These are phyloP conservation scores for Schizosaccharomyces pombe DNA, from an alignment of 805 yeast species.

Conservation along the genomic window DNA sequence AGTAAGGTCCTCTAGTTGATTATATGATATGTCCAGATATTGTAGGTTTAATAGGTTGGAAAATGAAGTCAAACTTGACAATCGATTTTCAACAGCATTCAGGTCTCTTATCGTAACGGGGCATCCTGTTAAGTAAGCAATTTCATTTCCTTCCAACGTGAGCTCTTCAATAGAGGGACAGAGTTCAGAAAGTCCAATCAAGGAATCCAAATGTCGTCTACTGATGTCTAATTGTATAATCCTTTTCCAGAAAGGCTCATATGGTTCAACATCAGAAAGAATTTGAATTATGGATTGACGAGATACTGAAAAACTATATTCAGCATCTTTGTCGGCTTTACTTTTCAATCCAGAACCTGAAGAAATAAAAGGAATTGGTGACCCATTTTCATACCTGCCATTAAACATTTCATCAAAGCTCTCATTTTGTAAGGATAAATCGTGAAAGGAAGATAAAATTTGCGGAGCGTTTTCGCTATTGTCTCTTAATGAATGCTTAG, in stretches of 20 bases:
- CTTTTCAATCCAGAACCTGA: conserved; percentile 18
- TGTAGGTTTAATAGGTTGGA: conserved; percentile 22
- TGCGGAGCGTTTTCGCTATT: not conserved
- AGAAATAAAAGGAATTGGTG: not conserved
- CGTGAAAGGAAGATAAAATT: not conserved
- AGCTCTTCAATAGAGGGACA: conserved; percentile 21
- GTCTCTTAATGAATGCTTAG: not conserved
- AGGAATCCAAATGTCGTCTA: conserved; percentile 18
- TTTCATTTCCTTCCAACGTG: conserved; percentile 20
- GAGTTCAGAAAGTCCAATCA: conserved; percentile 20
- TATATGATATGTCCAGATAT: conserved; percentile 19
- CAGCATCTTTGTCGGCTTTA: conserved; percentile 19
- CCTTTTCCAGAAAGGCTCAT: conserved; percentile 21
- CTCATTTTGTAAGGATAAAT: not conserved
- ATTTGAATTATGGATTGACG: conserved; percentile 21
- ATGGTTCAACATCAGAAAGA: conserved; percentile 19
- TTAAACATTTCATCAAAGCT: not conserved
- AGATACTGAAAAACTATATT: conserved; percentile 21
- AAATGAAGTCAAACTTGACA: conserved; percentile 24
- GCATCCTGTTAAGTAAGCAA: conserved; percentile 24
- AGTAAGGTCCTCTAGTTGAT: conserved; percentile 18
- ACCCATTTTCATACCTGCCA: not conserved
- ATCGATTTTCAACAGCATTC: conserved; percentile 18
- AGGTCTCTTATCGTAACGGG: conserved; percentile 20
- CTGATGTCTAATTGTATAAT: conserved; percentile 18